Percentiles rank a stretch among this genome's conserved stretches.
These are phyloP conservation scores for Alternaria consortialis DNA, from an alignment of 2,329 filamentous ascomycete species.

Conservation along the genomic window DNA sequence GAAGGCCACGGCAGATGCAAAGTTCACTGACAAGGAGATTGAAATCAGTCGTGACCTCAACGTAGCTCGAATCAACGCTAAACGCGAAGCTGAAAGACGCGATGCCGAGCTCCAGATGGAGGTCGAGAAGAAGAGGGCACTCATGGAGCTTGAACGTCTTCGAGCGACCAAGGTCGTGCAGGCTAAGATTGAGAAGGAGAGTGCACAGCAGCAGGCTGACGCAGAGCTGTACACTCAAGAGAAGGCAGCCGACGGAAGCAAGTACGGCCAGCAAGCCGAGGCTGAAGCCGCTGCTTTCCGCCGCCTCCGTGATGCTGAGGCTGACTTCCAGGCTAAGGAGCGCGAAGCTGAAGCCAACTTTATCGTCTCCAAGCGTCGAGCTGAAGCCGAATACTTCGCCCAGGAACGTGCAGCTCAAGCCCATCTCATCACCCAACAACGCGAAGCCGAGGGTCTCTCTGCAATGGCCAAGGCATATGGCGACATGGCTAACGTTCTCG, in stretches of 20 bases:
- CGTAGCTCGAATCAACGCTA: slow-evolving; percentile 77
- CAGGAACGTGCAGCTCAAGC: slow-evolving; percentile 67
- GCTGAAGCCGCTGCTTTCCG: slow-evolving; percentile 64
- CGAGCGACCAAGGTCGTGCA: slow-evolving; percentile 81
- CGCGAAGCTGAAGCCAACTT: slow-evolving; percentile 59
- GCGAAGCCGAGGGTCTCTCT: slow-evolving; percentile 77
- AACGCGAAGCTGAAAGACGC: slow-evolving; percentile 74
- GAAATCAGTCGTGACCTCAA: slow-evolving; percentile 77
- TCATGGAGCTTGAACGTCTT: slow-evolving; percentile 81
- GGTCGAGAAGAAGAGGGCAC: slow-evolving; percentile 79
- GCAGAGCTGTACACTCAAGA: slow-evolving; percentile 60
- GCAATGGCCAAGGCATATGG: slow-evolving; percentile 85
- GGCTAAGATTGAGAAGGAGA: slow-evolving; percentile 74
- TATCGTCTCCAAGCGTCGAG: slow-evolving; percentile 57
- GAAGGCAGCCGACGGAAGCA: slow-evolving; percentile 59
- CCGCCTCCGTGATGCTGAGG: slow-evolving; percentile 53
- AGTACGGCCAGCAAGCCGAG: slow-evolving; percentile 69
- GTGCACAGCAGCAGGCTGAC: slow-evolving; percentile 74
- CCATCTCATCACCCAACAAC: slow-evolving; percentile 67
- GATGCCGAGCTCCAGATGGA: slow-evolving; percentile 83
- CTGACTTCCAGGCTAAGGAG: slow-evolving; percentile 53
- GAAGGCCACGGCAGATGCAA: slow-evolving; percentile 79
- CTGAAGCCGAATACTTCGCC: slow-evolving; percentile 53
- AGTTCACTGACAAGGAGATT: slow-evolving; percentile 76
- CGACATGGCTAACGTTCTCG: slow-evolving; percentile 75